A percentile compares a stretch with the other conserved stretches of the same genome.
phyloP scores from a whole-genome alignment of 1,284 basidiomycete species.

The Puccinia horiana region DNA sequence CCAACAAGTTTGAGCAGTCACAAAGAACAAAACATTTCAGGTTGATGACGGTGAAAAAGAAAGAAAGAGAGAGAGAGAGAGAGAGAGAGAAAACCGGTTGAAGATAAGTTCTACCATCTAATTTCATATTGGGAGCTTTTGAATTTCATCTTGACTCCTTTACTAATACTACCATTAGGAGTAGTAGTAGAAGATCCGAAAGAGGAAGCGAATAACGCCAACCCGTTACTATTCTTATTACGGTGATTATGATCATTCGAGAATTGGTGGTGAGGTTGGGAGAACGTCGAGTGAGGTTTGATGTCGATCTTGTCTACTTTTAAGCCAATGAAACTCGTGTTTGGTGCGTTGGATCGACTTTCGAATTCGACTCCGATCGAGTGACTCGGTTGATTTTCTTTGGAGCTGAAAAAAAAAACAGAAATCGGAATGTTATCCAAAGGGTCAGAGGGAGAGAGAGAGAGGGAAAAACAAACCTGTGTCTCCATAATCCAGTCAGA shows the following conservation, averaged over 20 bases:
- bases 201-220: not conserved
- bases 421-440: not conserved
- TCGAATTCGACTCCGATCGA: conserved; percentile 19
- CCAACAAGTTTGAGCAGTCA: too few relatives aligned
- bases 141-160: conserved; percentile 37
- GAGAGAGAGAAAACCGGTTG: too few relatives aligned
- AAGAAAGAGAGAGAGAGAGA: too few relatives aligned
- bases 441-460: not conserved
- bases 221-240: not conserved
- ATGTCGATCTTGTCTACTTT: conserved; percentile 28
- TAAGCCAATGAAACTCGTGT: conserved; percentile 12
- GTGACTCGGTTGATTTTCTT: conserved; percentile 25
- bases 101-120: conserved; percentile 4
- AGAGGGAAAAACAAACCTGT: conserved; percentile 15
- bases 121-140: conserved; percentile 17
- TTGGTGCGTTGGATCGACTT: not conserved
- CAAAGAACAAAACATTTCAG: not conserved
- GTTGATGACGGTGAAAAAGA: not conserved
- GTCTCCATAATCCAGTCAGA: conserved; percentile 22
- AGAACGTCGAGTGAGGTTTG: not conserved
- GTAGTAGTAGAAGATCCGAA: not conserved
- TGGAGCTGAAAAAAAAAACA: not conserved
- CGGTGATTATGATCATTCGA: not conserved
- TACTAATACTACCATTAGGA: not conserved
- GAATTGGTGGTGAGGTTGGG: not conserved